Percentiles rank a stretch among this genome's conserved stretches.
phyloP scores from a whole-genome alignment of 306 rosid species.

The Ammopiptanthus mongolicus region DNA sequence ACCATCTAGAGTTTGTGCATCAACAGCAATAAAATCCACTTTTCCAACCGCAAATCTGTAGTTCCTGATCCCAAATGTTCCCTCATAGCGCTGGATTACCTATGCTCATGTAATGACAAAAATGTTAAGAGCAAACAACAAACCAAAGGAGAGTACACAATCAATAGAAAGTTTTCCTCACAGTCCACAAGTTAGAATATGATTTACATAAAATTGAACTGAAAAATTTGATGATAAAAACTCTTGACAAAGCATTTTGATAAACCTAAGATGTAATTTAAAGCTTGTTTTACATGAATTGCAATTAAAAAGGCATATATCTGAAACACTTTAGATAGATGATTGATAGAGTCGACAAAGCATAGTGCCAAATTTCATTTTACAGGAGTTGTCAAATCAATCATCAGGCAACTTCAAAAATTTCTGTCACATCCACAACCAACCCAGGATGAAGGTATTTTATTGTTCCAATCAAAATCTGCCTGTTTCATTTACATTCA shows the following conservation, averaged over 20 bases:
- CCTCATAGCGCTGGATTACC: constrained; percentile 66
- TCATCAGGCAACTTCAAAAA: neutral
- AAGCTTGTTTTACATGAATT: neutral
- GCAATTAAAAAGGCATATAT: neutral
- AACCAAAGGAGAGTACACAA: neutral
- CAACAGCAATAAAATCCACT: constrained; percentile 71
- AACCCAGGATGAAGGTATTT: constrained; percentile 4
- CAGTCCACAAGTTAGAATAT: neutral
- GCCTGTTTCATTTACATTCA: constrained; percentile 1
- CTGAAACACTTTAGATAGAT: neutral
- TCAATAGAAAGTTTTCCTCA: neutral
- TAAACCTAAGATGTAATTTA: neutral
- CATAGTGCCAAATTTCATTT: neutral
- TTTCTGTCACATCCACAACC: neutral
- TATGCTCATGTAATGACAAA: constrained; percentile 15
- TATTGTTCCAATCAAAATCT: neutral
- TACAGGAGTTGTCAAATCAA: neutral
- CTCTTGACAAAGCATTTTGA: neutral
- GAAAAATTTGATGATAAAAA: neutral
- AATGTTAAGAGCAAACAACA: constrained; percentile 11
- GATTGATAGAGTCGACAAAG: neutral
- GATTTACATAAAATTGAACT: constrained; percentile 13
- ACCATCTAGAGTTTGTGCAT: constrained; percentile 80
- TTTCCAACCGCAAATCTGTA: constrained; percentile 51
- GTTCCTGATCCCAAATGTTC: constrained; percentile 60